Base-by-base conservation (phyloP, 2,329 filamentous ascomycete species). In the Ramularia endophylla region DNA sequence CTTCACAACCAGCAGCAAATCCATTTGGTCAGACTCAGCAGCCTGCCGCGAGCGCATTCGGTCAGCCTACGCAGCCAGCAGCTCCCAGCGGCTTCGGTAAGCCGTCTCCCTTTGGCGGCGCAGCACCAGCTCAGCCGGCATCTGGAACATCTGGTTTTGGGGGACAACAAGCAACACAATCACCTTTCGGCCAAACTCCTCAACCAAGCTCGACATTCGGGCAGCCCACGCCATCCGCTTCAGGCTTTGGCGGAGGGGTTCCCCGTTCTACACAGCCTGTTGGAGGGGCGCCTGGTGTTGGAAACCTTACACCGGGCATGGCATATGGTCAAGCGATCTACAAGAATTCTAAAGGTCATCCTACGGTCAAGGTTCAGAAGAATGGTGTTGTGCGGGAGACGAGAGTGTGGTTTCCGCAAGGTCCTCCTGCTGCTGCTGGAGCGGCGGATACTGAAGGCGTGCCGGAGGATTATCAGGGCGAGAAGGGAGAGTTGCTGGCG, bases 391-490 rank as follows among this genome's bases (percentile, higher is more conserved):
- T 6, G 22, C 6, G 11, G 11, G 22, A 25, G 22, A 25, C 22
- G 22, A 25, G 22, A 11, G 85, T 58, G 83, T 84, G 0, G 68
- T 81, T 33, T 20, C 38, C 20, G n/a, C 22, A 27, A 5, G 38
- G 87, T 85, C 0, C 73, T 82, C 16, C 85, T 83, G 1, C 62
- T 61, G 16, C 55, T 56, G 5, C 65, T 65, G 36, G n/a, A n/a
- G 70, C 67, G 34, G 60, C 68, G 27, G 68, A 83, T 48, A 83
- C 82, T 7, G 79, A 86, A 58, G 64, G 77, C 2, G 72, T 72
- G 0, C 62, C 69, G 2, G 73, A 76, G 5, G 58, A 62, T 27
- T 86, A 86, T 48, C 73, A 77, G 15, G 72, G 79, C 2, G 74
- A 72, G 43, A 73, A 77, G 15, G 67, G 70, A 0, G 65, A 66